phyloP scores from a whole-genome alignment of 768 basidiomycete species.

The Gyrodon lividus region DNA sequence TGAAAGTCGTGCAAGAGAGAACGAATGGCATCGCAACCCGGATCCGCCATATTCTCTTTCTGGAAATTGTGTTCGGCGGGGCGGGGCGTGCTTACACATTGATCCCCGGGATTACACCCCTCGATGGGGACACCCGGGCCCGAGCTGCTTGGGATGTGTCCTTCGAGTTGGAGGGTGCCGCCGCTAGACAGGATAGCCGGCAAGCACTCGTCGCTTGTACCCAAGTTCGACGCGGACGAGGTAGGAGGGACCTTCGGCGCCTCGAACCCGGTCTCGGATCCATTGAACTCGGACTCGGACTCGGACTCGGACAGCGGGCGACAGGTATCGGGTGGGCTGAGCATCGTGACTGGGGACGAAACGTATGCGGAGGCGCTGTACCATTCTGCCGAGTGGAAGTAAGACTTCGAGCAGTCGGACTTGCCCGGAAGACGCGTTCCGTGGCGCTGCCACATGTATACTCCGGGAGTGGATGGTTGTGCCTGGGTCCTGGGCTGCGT shows the following conservation, averaged over 20 bases:
- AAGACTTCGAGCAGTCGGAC: neutral
- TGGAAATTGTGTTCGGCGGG: neutral
- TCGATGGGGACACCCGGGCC: neutral
- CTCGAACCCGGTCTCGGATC: constrained; percentile 17
- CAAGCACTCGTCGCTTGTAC: neutral
- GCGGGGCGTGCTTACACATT: too few species aligned
- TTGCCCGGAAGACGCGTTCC: constrained; percentile 18
- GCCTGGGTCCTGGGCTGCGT: neutral
- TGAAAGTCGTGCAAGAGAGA: neutral
- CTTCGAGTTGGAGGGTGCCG: too few species aligned
- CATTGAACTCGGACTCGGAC: constrained; percentile 5
- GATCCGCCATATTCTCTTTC: neutral
- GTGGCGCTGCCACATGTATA: constrained; percentile 18
- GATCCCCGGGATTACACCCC: too few species aligned
- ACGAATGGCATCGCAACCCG: neutral
- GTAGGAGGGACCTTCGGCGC: neutral
- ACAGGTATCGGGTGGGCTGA: constrained; percentile 18
- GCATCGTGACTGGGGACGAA: constrained; percentile 11
- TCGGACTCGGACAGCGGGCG: neutral
- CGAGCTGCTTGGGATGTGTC: neutral
- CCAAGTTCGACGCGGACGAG: neutral
- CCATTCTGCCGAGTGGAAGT: constrained; percentile 14
- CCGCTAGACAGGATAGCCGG: too few species aligned
- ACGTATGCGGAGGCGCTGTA: constrained; percentile 12
- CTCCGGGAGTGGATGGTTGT: constrained; percentile 8